Evolutionary conservation across 2,329 filamentous ascomycete genomes (phyloP), one percentile per base, ranked within the genome.

Genomic region (Diaporthe citri): DNA sequence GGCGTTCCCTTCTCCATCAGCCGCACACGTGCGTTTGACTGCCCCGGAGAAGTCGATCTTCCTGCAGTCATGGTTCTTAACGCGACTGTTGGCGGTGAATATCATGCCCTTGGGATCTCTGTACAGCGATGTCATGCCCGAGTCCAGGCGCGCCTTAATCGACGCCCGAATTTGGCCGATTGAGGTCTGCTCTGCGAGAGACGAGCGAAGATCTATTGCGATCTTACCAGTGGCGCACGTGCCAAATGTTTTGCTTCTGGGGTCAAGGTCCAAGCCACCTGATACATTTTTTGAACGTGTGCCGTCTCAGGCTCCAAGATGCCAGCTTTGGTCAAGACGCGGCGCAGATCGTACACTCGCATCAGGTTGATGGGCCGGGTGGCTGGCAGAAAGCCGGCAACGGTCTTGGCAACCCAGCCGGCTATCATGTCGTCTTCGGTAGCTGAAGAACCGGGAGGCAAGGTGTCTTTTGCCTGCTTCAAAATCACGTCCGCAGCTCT

Each of bases 401-500:
- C 31, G 10, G 34, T 59, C 10, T 36, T 59, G 10, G 55, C 55
- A n/a, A 59, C 17, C 55, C 55, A 59, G 55, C 31, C 55, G 20
- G 55, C 17, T 59, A 59, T 59, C 55, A 59, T 59, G 31, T 39
- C 55, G 10, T 59, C 55, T 39, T 59, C 55, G 17, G 55, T 59
- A 8, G 55, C 55, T 31, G 36, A 59, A 12, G 55, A 59, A 13
- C 22, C 55, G 8, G 31, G 9, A 22, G 55, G 55, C 8, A 59
- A 2, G 31, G 17, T 36, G 20, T 36, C 55, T 7, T 20, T 22
- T 34, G 55, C 55, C 20, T 39, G 31, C 31, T n/a, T 36, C 31
- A 39, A 59, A 17, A 59, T 39, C 17, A n/a, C 8, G 17, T 59
- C 55, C 55, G 25, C 55, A 13, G 55, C 55, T 25, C 55, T 36